Evolutionary conservation across 192 early-diverging fungal species (phyloP).

Genomic region (Mortierella hygrophila): DNA sequence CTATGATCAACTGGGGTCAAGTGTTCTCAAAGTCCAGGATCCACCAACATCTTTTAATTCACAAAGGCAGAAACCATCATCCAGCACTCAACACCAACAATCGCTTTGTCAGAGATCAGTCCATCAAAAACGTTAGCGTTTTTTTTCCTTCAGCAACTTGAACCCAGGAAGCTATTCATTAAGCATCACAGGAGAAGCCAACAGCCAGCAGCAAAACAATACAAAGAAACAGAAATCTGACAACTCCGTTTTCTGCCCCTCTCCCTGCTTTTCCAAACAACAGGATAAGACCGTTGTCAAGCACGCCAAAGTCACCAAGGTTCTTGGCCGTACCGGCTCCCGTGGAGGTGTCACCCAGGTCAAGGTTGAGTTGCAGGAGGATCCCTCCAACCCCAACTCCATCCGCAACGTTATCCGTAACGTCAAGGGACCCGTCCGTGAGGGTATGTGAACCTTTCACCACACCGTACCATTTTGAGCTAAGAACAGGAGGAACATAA

Average conservation of each 20-base stretch:
- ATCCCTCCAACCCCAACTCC: slow-evolving; percentile 69
- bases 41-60: not conserved
- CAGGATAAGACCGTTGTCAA: slow-evolving; percentile 73
- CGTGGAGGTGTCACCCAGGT: slow-evolving; percentile 99
- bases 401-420: slow-evolving; percentile 98
- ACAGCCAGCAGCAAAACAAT: not conserved
- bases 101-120: not conserved
- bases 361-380: slow-evolving; percentile 99
- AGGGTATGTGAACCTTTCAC: slow-evolving; percentile 58
- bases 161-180: not conserved
- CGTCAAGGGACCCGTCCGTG: slow-evolving; percentile 99
- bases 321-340: slow-evolving; percentile 99
- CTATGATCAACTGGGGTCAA: not conserved
- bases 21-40: not conserved
- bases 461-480: too few relatives aligned
- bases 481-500: too few relatives aligned
- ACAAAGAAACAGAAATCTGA: not conserved
- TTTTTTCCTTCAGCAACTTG: not conserved
- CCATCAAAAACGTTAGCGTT: not conserved
- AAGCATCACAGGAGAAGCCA: not conserved
- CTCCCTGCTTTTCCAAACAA: not conserved
- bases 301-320: slow-evolving; percentile 95
- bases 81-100: not conserved
- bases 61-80: not conserved
- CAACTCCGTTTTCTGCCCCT: not conserved